Conservation (phyloP, 2,329 filamentous ascomycete species). For the Claviceps sp. region DNA sequence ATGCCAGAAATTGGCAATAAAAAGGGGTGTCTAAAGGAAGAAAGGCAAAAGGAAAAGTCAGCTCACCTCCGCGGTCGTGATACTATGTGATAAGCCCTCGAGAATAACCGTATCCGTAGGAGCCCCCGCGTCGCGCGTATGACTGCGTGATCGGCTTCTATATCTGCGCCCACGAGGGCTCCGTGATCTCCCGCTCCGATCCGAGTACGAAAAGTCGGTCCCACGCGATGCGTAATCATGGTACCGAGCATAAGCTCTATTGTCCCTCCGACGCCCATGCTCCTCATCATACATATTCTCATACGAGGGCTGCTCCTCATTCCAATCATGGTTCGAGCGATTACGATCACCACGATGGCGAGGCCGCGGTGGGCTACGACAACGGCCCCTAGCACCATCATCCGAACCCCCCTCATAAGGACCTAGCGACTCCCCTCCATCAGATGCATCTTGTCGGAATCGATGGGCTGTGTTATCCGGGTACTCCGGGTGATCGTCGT, state of each 20-base stretch:
- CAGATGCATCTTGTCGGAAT: conserved; percentile 13
- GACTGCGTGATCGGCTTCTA: conserved; percentile 22
- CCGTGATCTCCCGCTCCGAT: conserved; percentile 10
- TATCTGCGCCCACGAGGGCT: conserved; percentile 15
- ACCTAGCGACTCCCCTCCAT: conserved; percentile 12
- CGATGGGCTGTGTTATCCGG: conserved; percentile 11
- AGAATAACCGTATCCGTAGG: conserved; percentile 41
- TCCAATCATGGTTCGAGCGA: conserved; percentile 14
- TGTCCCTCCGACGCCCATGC: conserved; percentile 13
- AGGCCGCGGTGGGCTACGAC: conserved; percentile 6
- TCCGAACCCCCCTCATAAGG: conserved; percentile 17
- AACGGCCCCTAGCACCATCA: conserved; percentile 12
- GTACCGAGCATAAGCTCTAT: conserved; percentile 8
- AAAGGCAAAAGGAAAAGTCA: not conserved
- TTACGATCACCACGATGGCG: conserved; percentile 6
- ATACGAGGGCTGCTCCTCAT: conserved; percentile 18
- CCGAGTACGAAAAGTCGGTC: not conserved
- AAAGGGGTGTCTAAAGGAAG: not conserved
- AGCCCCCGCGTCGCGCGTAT: conserved; percentile 23
- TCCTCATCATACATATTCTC: conserved; percentile 26
- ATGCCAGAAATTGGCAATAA: not conserved
- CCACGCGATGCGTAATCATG: conserved; percentile 11
- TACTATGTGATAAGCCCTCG: conserved; percentile 36
- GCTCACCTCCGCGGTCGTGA: conserved; percentile 36
- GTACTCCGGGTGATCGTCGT: conserved; percentile 19